Percentiles rank a stretch among this genome's conserved stretches.
Evolutionary conservation across 2,329 filamentous ascomycete species (phyloP).

Genomic region (Onygenales sp.): DNA sequence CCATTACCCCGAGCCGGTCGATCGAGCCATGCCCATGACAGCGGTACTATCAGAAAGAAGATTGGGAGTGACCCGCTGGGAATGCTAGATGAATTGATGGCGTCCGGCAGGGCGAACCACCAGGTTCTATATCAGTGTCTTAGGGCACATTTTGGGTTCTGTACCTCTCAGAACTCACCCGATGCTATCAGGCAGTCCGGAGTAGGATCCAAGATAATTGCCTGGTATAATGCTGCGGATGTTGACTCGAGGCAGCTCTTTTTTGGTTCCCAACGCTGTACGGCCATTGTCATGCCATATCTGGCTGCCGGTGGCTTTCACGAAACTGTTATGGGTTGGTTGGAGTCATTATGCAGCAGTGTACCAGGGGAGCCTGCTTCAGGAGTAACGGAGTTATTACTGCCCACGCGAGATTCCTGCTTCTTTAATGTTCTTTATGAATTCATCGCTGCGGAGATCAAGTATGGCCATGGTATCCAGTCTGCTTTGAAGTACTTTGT

Average conservation of each 20-base stretch:
- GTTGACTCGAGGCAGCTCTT: constrained; percentile 19
- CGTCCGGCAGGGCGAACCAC: constrained; percentile 25
- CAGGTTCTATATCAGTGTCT: constrained; percentile 21
- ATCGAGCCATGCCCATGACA: not conserved
- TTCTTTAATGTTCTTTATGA: constrained; percentile 17
- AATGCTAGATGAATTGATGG: constrained; percentile 29
- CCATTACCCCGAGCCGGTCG: constrained; percentile 1
- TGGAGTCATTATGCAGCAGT: constrained; percentile 20
- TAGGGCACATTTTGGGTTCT: constrained; percentile 23
- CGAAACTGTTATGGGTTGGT: constrained; percentile 25
- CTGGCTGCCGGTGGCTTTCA: constrained; percentile 30
- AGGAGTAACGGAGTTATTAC: constrained; percentile 3
- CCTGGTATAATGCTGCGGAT: constrained; percentile 34
- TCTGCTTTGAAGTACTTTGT: constrained; percentile 23
- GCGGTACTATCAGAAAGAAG: not conserved
- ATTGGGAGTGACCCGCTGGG: constrained; percentile 24
- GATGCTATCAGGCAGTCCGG: constrained; percentile 25
- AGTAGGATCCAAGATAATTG: constrained; percentile 24
- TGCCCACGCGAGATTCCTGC: not conserved
- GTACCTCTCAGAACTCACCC: constrained; percentile 13
- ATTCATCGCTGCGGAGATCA: constrained; percentile 23
- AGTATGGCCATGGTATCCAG: constrained; percentile 22
- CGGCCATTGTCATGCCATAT: constrained; percentile 26
- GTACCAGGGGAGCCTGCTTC: constrained; percentile 15
- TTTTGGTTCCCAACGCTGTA: constrained; percentile 19